Evolutionary conservation across 2,329 filamentous ascomycete species (phyloP), one percentile per base, ranked within the genome.

Genomic region (Pseudogymnoascus sp.): DNA sequence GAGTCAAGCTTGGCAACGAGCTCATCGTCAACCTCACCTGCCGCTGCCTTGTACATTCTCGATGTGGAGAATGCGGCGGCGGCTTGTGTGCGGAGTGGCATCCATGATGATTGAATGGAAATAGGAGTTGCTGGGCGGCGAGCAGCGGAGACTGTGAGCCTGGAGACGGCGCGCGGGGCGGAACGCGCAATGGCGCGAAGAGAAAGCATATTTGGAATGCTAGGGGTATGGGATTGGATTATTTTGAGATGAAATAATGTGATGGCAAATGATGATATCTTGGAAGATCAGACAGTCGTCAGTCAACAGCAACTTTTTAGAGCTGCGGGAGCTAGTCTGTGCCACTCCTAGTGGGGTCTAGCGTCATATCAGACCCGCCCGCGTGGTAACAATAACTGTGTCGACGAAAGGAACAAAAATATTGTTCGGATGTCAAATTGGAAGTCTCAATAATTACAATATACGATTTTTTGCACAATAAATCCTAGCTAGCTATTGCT

Each of bases 1-100:
- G 85, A 87, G 66, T 90, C 84, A 58, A 99, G 84, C 83, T 97
- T 97, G 63, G 86, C 84, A 39, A 86, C 83, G 60, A 99, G 86
- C 77, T 97, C 91, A 66, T 87, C 80, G 71, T 95, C 90, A 64
- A 82, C 83, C 72, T 83, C 80, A 57, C 71, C 72, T 38, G 62
- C 62, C 38, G 64, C 64, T 41, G 71, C 68, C 16, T 75, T 62
- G 34, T 79, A 77, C 64, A 78, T 66, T 22, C 73, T 64, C 1
- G 77, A 75, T 16, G 78, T 79, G 2, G 70, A 71, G 62, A 72
- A 72, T 50, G 69, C 64, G 14, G 70, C 65, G 34, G 65, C 62
- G 59, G 61, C 65, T 66, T 68, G 68, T 61, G 64, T 64, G 65
- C 62, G 65, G 20, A 65, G 58, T 63, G 69, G 65, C 57, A 66